Base-by-base conservation (phyloP, 768 basidiomycete genomes). In the Lentinula lateritia region DNA sequence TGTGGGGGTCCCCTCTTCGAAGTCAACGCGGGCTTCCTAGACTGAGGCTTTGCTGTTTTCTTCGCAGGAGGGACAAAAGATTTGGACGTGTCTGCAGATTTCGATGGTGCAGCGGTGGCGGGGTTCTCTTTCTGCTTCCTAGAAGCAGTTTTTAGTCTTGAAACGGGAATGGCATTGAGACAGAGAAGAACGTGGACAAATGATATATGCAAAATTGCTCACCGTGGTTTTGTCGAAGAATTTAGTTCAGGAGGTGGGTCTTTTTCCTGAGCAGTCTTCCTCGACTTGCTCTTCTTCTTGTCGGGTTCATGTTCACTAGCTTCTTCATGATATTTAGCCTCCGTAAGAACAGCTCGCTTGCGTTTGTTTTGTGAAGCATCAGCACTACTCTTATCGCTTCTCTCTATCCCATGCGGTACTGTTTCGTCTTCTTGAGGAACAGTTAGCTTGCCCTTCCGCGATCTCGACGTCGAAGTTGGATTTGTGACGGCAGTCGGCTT, bases 91-190 rank as follows among this genome's bases (percentile, higher is more conserved):
- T 8, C 32, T 38, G 18, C 42, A 43, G 5, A 13, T 45, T 36
- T 42, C 32, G 42, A 6, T 4, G 23, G 10, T n/a, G 6, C 34
- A 42, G 41, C 23, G 18, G 45, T n/a, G 9, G 46, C 23, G 1
- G 48, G 12, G 16, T 60, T 60, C 50, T 60, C 59, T 43, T 60
- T 60, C 36, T 52, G 59, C 39, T 39, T 60, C 16, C 59, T 60
- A n/a, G 59, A 60, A 39, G 50, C 48, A 50, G 50, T 60, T 52
- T 42, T 60, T 20, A 60, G 59, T 41, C 59, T 60, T 59, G 32
- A 18, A 46, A 12, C 10, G n/a, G 34, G 13, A 20, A 15, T 35
- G 9, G 28, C 10, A 38, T 41, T 42, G 54, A 41, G 48, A 52
- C 10, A 39, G 58, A 6, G 16, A 18, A 48, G 42, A 36, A 48